A percentile compares a stretch with the other conserved stretches of the same genome.
Conservation (phyloP, 768 basidiomycete species). For the Xanthoconium purpureum region DNA sequence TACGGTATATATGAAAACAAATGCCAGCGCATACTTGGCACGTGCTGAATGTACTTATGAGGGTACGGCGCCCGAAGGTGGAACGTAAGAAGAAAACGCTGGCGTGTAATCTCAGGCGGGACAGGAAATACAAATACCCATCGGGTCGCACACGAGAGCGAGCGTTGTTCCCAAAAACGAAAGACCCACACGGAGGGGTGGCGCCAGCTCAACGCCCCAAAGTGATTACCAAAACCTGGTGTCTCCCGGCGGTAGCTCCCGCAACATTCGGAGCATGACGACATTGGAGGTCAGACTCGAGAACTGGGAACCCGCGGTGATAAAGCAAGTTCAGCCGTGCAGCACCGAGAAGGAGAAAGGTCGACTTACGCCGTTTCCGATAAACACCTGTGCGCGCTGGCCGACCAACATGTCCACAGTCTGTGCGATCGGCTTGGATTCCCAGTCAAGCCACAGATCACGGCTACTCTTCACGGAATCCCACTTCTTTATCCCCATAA, state of each 20-base stretch:
- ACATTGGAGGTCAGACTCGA: constrained; percentile 49
- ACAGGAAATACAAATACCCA: neutral
- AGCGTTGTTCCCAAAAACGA: neutral
- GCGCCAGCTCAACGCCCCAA: neutral
- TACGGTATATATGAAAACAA: constrained; percentile 4
- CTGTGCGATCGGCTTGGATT: constrained; percentile 55
- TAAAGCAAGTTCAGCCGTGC: neutral
- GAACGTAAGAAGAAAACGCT: neutral
- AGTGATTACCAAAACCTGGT: constrained; percentile 40
- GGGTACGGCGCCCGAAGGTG: neutral
- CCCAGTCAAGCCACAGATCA: constrained; percentile 51
- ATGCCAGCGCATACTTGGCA: neutral
- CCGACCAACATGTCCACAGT: constrained; percentile 69
- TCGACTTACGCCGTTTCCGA: constrained; percentile 66
- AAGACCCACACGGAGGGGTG: neutral
- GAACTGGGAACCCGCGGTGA: constrained; percentile 30
- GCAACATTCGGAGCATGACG: constrained; percentile 42
- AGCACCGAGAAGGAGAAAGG: neutral
- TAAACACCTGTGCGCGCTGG: constrained; percentile 57
- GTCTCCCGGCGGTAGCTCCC: constrained; percentile 33
- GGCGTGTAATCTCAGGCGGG: neutral
- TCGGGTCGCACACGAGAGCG: neutral
- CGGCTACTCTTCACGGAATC: constrained; percentile 50
- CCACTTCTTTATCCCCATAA: constrained; percentile 42
- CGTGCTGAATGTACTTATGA: constrained; percentile 1